These are phyloP conservation scores for Botrytis pseudocinerea DNA, from an alignment of 2,329 filamentous ascomycete genomes.

Conservation along the genomic window DNA sequence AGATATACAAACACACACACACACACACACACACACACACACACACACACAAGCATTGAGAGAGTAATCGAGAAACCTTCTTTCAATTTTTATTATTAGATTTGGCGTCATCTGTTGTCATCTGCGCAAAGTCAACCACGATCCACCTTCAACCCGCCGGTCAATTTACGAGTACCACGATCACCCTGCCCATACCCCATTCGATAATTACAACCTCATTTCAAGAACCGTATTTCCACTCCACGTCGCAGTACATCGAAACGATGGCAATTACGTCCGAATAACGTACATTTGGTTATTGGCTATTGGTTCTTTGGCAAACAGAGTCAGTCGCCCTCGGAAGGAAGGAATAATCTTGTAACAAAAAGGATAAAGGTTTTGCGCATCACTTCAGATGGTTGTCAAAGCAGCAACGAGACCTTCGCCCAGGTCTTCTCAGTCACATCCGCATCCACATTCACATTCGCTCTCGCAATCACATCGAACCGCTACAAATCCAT, in stretches of 20 bases:
- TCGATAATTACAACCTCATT: conserved; percentile 2
- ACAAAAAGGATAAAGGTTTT: not conserved
- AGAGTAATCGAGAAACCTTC: not conserved
- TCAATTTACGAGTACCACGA: conserved; percentile 1
- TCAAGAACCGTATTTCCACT: not conserved
- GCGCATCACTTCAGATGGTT: conserved; percentile 33
- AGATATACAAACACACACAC: not conserved
- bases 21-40: too few species aligned
- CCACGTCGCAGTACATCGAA: not conserved
- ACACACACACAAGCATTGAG: not conserved
- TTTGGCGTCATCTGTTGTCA: not conserved
- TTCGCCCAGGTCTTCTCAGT: conserved; percentile 33
- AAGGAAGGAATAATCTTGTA: not conserved
- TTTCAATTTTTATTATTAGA: not conserved
- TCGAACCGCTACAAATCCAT: conserved; percentile 23
- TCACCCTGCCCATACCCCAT: conserved; percentile 7
- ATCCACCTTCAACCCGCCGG: conserved; percentile 7
- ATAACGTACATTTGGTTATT: not conserved
- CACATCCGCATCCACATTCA: conserved; percentile 30
- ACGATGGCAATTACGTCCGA: not conserved
- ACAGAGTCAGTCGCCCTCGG: not conserved
- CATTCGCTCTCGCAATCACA: conserved; percentile 34
- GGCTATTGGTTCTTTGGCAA: not conserved
- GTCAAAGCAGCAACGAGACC: conserved; percentile 38
- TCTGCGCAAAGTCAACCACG: conserved; percentile 10